phyloP scores from a whole-genome alignment of 805 yeast species.

The Kregervanrija fluxuum region DNA sequence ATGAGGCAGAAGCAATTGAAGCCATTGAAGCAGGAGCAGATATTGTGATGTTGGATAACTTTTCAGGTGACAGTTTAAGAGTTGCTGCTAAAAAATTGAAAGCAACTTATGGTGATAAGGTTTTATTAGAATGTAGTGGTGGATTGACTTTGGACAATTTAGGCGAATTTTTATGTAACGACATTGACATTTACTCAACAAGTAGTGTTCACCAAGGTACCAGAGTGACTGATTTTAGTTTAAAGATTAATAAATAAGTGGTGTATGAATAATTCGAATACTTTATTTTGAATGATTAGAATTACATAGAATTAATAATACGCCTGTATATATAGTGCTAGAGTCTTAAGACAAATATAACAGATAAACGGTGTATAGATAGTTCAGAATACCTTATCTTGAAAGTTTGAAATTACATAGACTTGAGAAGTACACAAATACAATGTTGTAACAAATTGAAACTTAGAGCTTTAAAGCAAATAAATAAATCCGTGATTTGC shows the following conservation, averaged over 20 bases:
- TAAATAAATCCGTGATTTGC: too few species aligned
- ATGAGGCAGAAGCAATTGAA: constrained; percentile 79
- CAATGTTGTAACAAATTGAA: too few species aligned
- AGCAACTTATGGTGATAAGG: constrained; percentile 41
- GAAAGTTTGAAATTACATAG: too few species aligned
- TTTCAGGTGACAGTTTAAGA: constrained; percentile 57
- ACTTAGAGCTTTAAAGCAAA: too few species aligned
- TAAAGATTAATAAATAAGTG: constrained; percentile 46
- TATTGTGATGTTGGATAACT: constrained; percentile 90
- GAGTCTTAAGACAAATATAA: too few species aligned
- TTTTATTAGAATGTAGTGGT: constrained; percentile 82
- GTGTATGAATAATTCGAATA: neutral
- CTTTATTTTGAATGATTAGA: too few species aligned
- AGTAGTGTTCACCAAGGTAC: constrained; percentile 91
- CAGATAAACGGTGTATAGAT: constrained; percentile 1
- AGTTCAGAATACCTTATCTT: neutral
- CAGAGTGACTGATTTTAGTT: constrained; percentile 72
- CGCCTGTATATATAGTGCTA: too few species aligned
- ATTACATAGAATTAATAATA: too few species aligned
- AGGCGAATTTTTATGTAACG: constrained; percentile 57
- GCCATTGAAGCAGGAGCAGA: constrained; percentile 96
- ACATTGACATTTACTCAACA: constrained; percentile 85
- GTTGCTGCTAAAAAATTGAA: constrained; percentile 60
- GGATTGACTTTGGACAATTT: constrained; percentile 74
- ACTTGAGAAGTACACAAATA: too few species aligned